Evolutionary conservation across 202 grass and related monocot species (phyloP).

Genomic region (Dendrocalamus latiflorus): DNA sequence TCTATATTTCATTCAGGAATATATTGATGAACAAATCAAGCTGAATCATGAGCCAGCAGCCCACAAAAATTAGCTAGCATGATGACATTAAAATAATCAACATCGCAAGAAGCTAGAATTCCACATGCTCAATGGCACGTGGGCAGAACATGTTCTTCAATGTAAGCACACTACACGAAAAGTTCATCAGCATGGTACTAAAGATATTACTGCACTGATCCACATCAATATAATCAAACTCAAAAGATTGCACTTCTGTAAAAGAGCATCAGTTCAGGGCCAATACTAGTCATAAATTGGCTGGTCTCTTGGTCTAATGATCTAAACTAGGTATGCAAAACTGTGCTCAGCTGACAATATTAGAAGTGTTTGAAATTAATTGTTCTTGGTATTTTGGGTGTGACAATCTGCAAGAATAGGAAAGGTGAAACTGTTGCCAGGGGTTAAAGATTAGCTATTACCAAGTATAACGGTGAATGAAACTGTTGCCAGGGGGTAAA

Average conservation of each 20-base stretch:
- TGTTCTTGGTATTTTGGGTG: not conserved
- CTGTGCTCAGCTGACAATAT: not conserved
- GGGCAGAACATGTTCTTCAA: not conserved
- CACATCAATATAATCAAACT: not conserved
- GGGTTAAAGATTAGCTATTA: not conserved
- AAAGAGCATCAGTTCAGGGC: not conserved
- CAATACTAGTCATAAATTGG: not conserved
- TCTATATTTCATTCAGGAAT: not conserved
- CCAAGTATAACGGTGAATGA: not conserved
- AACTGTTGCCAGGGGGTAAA: not conserved
- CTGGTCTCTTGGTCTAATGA: not conserved
- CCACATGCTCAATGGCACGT: conserved; percentile 4
- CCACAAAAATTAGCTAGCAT: conserved; percentile 3
- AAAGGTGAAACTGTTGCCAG: not conserved
- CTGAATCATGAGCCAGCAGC: not conserved
- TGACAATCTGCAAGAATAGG: not conserved
- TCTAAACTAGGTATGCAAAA: not conserved
- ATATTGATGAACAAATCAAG: not conserved
- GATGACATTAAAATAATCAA: not conserved
- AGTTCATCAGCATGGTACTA: not conserved
- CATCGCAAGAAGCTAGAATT: not conserved
- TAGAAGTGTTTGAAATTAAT: not conserved
- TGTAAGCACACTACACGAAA: not conserved
- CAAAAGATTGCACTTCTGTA: not conserved
- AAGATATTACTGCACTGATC: not conserved